Conservation (phyloP, 2,329 filamentous ascomycete species). For the Fusarium sp. region DNA sequence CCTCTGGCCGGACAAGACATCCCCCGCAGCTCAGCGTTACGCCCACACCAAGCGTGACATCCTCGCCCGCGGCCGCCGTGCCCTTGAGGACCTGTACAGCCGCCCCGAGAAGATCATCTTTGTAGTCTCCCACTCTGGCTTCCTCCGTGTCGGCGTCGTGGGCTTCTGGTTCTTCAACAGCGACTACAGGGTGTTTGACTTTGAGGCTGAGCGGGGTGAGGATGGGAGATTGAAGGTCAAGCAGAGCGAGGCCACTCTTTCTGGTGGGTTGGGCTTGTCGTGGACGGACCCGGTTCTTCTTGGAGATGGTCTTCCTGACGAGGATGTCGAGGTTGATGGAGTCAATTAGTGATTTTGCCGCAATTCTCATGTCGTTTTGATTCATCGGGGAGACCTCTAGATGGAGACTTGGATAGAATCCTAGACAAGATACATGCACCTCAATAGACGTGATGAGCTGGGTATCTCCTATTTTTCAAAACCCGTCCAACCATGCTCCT, state of each 20-base stretch:
- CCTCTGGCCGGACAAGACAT: constrained; percentile 72
- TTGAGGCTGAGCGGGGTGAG: constrained; percentile 47
- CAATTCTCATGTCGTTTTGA: background rate
- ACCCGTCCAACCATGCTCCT: background rate
- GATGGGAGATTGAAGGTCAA: constrained; percentile 50
- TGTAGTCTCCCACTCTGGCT: constrained; percentile 74
- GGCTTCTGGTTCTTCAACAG: constrained; percentile 70
- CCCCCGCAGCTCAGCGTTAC: constrained; percentile 59
- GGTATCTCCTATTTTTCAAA: constrained; percentile 19
- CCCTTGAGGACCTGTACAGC: constrained; percentile 61
- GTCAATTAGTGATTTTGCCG: background rate
- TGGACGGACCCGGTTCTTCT: constrained; percentile 52
- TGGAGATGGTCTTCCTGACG: constrained; percentile 54
- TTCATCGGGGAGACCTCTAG: background rate
- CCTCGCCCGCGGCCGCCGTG: constrained; percentile 64
- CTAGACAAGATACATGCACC: background rate
- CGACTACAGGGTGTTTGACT: constrained; percentile 74
- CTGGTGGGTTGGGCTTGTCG: constrained; percentile 53
- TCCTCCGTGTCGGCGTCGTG: constrained; percentile 68
- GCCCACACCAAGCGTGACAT: constrained; percentile 65
- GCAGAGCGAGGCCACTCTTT: constrained; percentile 58
- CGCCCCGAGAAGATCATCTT: constrained; percentile 72
- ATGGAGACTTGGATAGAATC: background rate
- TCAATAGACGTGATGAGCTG: constrained; percentile 2
- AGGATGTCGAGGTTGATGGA: constrained; percentile 26